Conservation (phyloP, 2,329 filamentous ascomycete genomes). For the Paraphaeosphaeria minitans region DNA sequence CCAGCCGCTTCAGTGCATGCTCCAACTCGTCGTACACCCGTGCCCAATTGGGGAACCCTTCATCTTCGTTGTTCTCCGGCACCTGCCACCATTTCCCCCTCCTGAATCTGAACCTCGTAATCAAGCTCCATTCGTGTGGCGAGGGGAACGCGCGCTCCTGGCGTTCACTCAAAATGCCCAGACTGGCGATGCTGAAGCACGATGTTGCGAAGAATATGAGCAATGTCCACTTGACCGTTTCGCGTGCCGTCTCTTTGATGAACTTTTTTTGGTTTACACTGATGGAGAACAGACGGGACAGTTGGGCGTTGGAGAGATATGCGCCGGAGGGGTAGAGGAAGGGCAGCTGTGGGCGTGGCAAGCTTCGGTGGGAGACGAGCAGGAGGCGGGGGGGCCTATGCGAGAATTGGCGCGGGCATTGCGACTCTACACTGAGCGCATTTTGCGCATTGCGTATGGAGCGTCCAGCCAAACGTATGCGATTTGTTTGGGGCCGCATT, state of each 20-base stretch:
- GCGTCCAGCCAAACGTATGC: conserved; percentile 35
- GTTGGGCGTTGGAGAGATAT: conserved; percentile 45
- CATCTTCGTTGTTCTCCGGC: conserved; percentile 63
- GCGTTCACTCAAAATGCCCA: conserved; percentile 73
- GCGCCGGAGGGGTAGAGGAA: conserved; percentile 66
- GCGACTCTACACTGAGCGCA: conserved; percentile 18
- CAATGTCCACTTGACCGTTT: conserved; percentile 70
- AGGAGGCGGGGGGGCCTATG: conserved; percentile 60
- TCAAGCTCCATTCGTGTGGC: conserved; percentile 78
- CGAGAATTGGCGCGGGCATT: conserved; percentile 61
- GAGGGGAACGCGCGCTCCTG: conserved; percentile 79
- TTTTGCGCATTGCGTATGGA: conserved; percentile 26
- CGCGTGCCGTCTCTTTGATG: conserved; percentile 71
- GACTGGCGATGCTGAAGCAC: conserved; percentile 65
- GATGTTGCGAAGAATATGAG: conserved; percentile 68
- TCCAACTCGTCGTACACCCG: conserved; percentile 65
- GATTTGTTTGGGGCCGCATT: conserved; percentile 38
- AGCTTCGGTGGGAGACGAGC: conserved; percentile 48
- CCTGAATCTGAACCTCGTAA: conserved; percentile 71
- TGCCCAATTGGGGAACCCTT: conserved; percentile 72
- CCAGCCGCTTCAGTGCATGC: conserved; percentile 67
- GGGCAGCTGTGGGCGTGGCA: conserved; percentile 65
- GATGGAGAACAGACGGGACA: conserved; percentile 75
- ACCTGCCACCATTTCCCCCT: conserved; percentile 55
- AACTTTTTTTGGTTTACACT: conserved; percentile 69